A percentile compares a stretch with the other conserved stretches of the same genome.
These are phyloP conservation scores for Ustilago tritici DNA, from an alignment of 1,284 basidiomycete genomes.

Conservation along the genomic window DNA sequence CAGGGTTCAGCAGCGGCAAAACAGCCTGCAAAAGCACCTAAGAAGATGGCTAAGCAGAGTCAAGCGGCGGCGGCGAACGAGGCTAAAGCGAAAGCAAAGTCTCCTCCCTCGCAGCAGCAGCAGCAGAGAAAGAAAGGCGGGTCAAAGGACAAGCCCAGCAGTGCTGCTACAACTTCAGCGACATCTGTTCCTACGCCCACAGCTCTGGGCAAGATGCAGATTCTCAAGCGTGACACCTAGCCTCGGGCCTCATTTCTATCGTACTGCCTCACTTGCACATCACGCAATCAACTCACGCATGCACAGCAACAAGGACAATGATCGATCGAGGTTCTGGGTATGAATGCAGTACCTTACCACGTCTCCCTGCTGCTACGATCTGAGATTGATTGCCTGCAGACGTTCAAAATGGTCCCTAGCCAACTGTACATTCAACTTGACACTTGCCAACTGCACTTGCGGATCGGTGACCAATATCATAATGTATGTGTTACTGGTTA, in stretches of 20 bases:
- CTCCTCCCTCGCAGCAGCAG: not conserved
- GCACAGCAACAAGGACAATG: too few species aligned
- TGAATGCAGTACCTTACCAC: too few species aligned
- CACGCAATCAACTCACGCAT: not conserved
- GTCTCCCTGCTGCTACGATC: slow-evolving; percentile 9
- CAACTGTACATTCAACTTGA: slow-evolving; percentile 84
- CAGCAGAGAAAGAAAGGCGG: slow-evolving; percentile 8
- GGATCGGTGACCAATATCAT: slow-evolving; percentile 89
- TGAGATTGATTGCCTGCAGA: slow-evolving; percentile 61
- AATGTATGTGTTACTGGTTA: slow-evolving; percentile 94
- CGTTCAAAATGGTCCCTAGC: slow-evolving; percentile 81
- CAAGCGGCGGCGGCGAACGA: not conserved
- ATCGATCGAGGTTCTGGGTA: not conserved
- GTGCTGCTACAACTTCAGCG: not conserved
- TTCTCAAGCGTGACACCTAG: slow-evolving; percentile 32
- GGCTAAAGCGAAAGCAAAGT: not conserved
- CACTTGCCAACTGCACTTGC: slow-evolving; percentile 83
- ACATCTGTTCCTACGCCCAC: not conserved
- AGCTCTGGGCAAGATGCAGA: slow-evolving; percentile 25
- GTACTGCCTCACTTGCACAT: not conserved
- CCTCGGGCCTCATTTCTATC: too few species aligned
- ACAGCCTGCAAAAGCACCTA: not conserved
- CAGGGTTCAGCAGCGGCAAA: not conserved
- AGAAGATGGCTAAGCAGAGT: not conserved
- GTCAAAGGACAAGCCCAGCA: slow-evolving; percentile 6